Percentiles rank a stretch among this genome's conserved stretches.
phyloP scores from a whole-genome alignment of 805 yeast species.

The Cyberlindnera japonica region DNA sequence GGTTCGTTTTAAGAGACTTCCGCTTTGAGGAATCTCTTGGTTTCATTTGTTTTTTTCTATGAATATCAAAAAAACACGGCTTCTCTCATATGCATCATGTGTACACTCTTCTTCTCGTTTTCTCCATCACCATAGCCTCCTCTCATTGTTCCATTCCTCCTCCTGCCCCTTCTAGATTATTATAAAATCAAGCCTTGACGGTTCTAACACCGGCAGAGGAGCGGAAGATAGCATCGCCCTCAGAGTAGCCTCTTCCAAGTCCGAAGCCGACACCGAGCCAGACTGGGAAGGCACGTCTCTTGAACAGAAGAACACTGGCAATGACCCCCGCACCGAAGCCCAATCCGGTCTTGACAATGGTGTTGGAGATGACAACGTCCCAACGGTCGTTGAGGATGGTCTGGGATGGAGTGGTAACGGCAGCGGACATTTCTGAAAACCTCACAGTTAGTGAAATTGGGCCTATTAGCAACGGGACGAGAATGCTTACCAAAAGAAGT shows the following conservation, averaged over 20 bases:
- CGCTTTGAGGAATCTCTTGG: no score
- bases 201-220: slow-evolving; percentile 73
- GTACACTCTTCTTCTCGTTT: background rate
- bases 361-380: slow-evolving; percentile 95
- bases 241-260: slow-evolving; percentile 95
- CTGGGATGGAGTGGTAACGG: slow-evolving; percentile 44
- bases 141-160: background rate
- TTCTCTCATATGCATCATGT: slow-evolving; percentile 1
- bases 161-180: background rate
- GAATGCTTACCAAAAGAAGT: no score
- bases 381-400: slow-evolving; percentile 70
- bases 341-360: slow-evolving; percentile 89
- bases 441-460: no score
- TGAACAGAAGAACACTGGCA: slow-evolving; percentile 84
- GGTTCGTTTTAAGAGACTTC: no score
- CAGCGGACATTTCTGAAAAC: slow-evolving; percentile 7
- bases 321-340: slow-evolving; percentile 97
- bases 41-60: slow-evolving; percentile 2
- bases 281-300: slow-evolving; percentile 95
- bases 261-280: slow-evolving; percentile 98
- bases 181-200: slow-evolving; percentile 59
- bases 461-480: no score
- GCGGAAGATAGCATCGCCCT: slow-evolving; percentile 96
- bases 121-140: background rate
- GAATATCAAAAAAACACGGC: slow-evolving; percentile 4